Base-by-base conservation (phyloP, 371 early-diverging fungal species). In the Blastocladiella emersonii region DNA sequence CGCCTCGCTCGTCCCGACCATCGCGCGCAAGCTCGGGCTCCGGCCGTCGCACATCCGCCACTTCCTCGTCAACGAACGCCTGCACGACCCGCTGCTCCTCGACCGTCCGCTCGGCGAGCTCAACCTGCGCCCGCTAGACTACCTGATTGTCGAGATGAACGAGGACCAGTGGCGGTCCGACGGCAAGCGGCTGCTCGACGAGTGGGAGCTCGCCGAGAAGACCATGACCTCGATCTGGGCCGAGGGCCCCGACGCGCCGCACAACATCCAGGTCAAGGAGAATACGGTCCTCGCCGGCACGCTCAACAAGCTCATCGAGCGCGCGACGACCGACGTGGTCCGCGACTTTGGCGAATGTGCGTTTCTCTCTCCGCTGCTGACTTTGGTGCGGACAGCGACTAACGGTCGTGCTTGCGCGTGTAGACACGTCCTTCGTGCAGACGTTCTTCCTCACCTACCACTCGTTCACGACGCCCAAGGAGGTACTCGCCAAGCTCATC, bases 381-480 rank as follows among this genome's bases (percentile, higher is more conserved):
- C 23, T 2, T 3, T 12, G 3, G 17, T 34, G 27, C 0, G 10
- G 23, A 0, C 19, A 19, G 0, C 55, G 34, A 21, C 12, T 48
- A 6, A 21, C 25, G 19, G 30, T 19, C 23, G n/a, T 32, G 32
- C 3, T 3, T 2, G 2, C n/a, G n/a, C n/a, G n/a, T n/a, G n/a
- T 37, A 62, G 68, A 74, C 44, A 61, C 70, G 25, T 65, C 67
- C 19, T 70, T 70, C 61, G 65, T 71, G 41, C 64, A 70, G 57
- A 72, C 72, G 10, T 72, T 74, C 61, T 55, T 74, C 35, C 61
- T 71, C 1, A 74, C 74, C 21, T 74, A 71, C 63, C 69, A 64
- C 59, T 68, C 68, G 8, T 72, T 74, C 57, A 70, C 71, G 5
- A 69, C 71, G 21, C 51, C 70, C 0, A 10, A 61, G 12, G 34